A percentile compares a stretch with the other conserved stretches of the same genome.
Conservation (phyloP, 352 stramenopile genomes). For the Phytophthora multivora region DNA sequence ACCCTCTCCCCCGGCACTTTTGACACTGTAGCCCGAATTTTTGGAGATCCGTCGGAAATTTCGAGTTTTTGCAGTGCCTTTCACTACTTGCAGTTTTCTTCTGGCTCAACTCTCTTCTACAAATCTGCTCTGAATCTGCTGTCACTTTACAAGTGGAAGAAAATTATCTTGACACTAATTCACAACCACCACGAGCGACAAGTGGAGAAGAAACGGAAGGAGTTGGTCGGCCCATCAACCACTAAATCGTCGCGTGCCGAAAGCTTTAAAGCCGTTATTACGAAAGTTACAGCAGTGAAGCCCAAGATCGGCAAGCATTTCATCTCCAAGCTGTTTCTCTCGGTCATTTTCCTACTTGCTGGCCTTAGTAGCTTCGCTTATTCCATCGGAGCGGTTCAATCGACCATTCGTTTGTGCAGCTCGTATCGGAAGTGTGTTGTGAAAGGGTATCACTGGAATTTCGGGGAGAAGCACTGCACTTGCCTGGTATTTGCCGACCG, state of each 20-base stretch:
- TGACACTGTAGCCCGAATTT: slow-evolving; percentile 44
- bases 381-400: slow-evolving; percentile 36
- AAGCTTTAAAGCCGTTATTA: slow-evolving; percentile 12
- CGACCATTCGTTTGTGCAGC: slow-evolving; percentile 31
- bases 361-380: slow-evolving; percentile 35
- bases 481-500: slow-evolving; percentile 53
- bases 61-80: slow-evolving; percentile 45
- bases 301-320: slow-evolving; percentile 20
- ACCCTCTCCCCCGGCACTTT: slow-evolving; percentile 22
- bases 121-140: slow-evolving; percentile 46
- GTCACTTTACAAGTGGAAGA: slow-evolving; percentile 55
- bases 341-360: slow-evolving; percentile 32
- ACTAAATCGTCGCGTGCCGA: not conserved
- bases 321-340: slow-evolving; percentile 34
- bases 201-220: slow-evolving; percentile 12
- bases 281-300: slow-evolving; percentile 8
- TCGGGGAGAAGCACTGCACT: slow-evolving; percentile 30
- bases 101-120: slow-evolving; percentile 25
- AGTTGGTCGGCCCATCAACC: slow-evolving; percentile 1
- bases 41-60: slow-evolving; percentile 41
- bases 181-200: slow-evolving; percentile 33
- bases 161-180: slow-evolving; percentile 45
- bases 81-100: slow-evolving; percentile 39
- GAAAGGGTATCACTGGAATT: slow-evolving; percentile 50
- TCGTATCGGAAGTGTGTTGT: slow-evolving; percentile 44